phyloP scores from a whole-genome alignment of 352 stramenopile genomes.

The Globisporangium rhizosaccharum region DNA sequence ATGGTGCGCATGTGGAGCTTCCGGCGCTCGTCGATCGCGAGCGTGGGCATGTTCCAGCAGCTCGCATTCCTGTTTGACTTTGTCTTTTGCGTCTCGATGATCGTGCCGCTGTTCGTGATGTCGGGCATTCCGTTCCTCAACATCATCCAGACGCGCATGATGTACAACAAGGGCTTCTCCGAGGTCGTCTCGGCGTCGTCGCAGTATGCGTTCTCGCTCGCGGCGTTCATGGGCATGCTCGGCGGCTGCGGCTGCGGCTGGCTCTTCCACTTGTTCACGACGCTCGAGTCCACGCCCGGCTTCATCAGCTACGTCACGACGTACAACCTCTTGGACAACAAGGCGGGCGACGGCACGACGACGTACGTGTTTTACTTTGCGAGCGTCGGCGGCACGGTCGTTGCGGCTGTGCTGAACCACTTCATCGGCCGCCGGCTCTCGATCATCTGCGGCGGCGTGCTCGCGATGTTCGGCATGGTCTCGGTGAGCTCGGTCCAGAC shows the following conservation, averaged over 20 bases:
- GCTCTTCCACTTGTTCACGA: conserved; percentile 77
- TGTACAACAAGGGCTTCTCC: conserved; percentile 89
- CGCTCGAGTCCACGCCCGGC: conserved; percentile 60
- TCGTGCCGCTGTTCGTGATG: conserved; percentile 72
- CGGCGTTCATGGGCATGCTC: conserved; percentile 69
- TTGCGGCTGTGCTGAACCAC: conserved; percentile 53
- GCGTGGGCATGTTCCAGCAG: conserved; percentile 64
- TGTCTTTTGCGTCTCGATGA: conserved; percentile 67
- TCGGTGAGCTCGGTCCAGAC: conserved; percentile 54
- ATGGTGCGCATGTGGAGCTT: conserved; percentile 85
- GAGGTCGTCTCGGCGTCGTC: conserved; percentile 81
- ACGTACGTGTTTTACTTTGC: conserved; percentile 72
- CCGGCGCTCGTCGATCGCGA: conserved; percentile 52
- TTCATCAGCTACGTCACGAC: conserved; percentile 77
- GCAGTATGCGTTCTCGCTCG: conserved; percentile 82
- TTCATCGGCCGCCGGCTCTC: conserved; percentile 73
- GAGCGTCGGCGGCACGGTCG: conserved; percentile 39
- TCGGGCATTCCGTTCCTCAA: conserved; percentile 83
- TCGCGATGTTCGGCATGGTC: conserved; percentile 68
- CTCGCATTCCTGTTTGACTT: conserved; percentile 87
- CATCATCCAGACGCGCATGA: conserved; percentile 87
- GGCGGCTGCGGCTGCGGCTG: conserved; percentile 67
- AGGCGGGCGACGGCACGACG: conserved; percentile 48
- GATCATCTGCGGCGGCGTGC: conserved; percentile 62
- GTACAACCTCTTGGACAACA: conserved; percentile 62